Conservation (phyloP, 164 flowering plant genomes). For the Brasenia schreberi region DNA sequence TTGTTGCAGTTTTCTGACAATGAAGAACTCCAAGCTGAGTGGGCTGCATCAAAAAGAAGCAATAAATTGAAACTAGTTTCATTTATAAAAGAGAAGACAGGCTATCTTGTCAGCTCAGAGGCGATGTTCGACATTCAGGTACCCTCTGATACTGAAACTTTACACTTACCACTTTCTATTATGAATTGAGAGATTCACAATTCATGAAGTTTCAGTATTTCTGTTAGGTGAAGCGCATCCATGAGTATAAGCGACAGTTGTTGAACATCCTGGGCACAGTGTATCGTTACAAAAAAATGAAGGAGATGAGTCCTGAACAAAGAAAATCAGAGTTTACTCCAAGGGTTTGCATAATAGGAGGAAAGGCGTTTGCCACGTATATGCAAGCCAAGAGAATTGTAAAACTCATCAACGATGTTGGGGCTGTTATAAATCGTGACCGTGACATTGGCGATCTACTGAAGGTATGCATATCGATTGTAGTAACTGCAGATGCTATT, state of each 20-base stretch:
- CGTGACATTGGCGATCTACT: conserved; percentile 82
- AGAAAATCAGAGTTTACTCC: conserved; percentile 65
- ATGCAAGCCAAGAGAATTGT: conserved; percentile 93
- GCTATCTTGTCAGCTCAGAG: conserved; percentile 75
- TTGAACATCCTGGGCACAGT: conserved; percentile 87
- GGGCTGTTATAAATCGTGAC: conserved; percentile 74
- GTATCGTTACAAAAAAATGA: conserved; percentile 89
- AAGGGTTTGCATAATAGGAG: conserved; percentile 93
- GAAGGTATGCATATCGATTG: conserved; percentile 38
- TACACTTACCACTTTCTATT: too few relatives aligned
- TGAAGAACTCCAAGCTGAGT: conserved; percentile 69
- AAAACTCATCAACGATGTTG: conserved; percentile 91
- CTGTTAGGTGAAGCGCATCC: conserved; percentile 86
- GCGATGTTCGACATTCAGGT: conserved; percentile 97
- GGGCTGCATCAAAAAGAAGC: conserved; percentile 67
- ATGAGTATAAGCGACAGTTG: conserved; percentile 88
- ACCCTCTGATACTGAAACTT: background rate
- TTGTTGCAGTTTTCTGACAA: conserved; percentile 64
- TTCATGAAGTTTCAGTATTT: background rate
- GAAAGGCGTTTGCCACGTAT: conserved; percentile 97
- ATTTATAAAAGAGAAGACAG: conserved; percentile 72
- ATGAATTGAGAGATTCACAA: too few relatives aligned
- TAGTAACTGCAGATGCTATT: background rate
- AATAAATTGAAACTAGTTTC: conserved; percentile 75
- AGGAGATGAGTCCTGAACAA: conserved; percentile 73